phyloP scores from a whole-genome alignment of 768 basidiomycete genomes.

The Suillus fuscotomentosus region DNA sequence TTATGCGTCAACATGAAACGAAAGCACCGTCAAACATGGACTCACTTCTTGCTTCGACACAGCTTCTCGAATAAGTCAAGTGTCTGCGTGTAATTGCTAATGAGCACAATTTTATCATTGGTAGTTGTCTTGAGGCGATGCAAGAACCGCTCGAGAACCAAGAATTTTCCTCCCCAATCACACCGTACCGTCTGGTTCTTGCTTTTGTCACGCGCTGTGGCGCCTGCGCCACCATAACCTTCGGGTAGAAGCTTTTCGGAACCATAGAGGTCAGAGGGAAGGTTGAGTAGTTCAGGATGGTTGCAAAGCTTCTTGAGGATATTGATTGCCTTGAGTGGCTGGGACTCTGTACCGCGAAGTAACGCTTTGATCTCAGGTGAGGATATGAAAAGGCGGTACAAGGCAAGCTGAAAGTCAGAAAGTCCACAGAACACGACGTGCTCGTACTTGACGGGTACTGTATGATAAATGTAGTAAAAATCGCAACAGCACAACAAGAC shows the following conservation, averaged over 20 bases:
- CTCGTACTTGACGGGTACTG: slow-evolving; percentile 99
- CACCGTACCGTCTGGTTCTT: slow-evolving; percentile 57
- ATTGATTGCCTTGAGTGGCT: slow-evolving; percentile 95
- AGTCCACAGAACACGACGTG: slow-evolving; percentile 93
- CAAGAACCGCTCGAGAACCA: slow-evolving; percentile 90
- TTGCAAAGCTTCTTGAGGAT: slow-evolving; percentile 95
- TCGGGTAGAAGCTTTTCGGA: slow-evolving; percentile 80
- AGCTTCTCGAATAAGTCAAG: slow-evolving; percentile 91
- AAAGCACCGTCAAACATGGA: slow-evolving; percentile 5
- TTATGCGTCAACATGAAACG: background rate
- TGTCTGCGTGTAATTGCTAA: slow-evolving; percentile 96
- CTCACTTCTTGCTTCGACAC: slow-evolving; percentile 80
- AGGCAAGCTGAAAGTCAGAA: slow-evolving; percentile 76
- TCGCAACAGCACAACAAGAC: background rate
- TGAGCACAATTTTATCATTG: slow-evolving; percentile 93
- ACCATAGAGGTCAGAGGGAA: slow-evolving; percentile 82
- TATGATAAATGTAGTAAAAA: slow-evolving; percentile 12
- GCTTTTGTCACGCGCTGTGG: slow-evolving; percentile 39
- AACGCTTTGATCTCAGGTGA: slow-evolving; percentile 92
- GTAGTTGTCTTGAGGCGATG: slow-evolving; percentile 79
- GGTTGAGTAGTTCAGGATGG: slow-evolving; percentile 85
- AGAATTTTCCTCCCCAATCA: slow-evolving; percentile 89
- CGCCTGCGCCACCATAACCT: slow-evolving; percentile 62
- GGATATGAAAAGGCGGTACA: slow-evolving; percentile 89
- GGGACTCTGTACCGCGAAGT: slow-evolving; percentile 82